Evolutionary conservation across 2,329 filamentous ascomycete genomes (phyloP).

Genomic region (Kalmusia sp.): DNA sequence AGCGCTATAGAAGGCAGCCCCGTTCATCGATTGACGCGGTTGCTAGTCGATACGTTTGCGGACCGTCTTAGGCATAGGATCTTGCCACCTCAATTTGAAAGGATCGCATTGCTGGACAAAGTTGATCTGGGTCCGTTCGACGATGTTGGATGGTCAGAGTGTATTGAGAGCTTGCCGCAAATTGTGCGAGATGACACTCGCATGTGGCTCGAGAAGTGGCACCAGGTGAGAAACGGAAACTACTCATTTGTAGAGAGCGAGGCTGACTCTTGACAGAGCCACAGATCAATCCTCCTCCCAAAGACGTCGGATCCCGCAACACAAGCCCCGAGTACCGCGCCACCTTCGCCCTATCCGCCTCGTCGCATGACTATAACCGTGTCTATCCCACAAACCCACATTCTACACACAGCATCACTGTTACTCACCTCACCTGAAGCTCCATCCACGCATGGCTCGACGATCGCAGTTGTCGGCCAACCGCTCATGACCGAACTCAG

Average conservation of each 20-base stretch:
- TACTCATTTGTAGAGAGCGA: neutral
- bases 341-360: conserved; percentile 48
- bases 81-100: conserved; percentile 59
- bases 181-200: conserved; percentile 52
- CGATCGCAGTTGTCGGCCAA: conserved; percentile 66
- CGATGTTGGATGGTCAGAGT: conserved; percentile 60
- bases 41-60: conserved; percentile 60
- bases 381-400: conserved; percentile 81
- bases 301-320: conserved; percentile 11
- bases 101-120: conserved; percentile 61
- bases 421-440: conserved; percentile 54
- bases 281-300: conserved; percentile 32
- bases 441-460: conserved; percentile 31
- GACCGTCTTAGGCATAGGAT: conserved; percentile 55
- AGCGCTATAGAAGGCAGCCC: conserved; percentile 55
- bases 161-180: conserved; percentile 59
- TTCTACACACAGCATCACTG: conserved; percentile 82
- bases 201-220: conserved; percentile 64
- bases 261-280: conserved; percentile 32
- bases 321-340: conserved; percentile 20
- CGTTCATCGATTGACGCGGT: conserved; percentile 54
- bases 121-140: conserved; percentile 60
- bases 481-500: conserved; percentile 68
- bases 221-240: conserved; percentile 53
- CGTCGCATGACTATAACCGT: conserved; percentile 85